Conservation (phyloP, 1,139 yeast genomes). For the Candida sanyaensis region DNA sequence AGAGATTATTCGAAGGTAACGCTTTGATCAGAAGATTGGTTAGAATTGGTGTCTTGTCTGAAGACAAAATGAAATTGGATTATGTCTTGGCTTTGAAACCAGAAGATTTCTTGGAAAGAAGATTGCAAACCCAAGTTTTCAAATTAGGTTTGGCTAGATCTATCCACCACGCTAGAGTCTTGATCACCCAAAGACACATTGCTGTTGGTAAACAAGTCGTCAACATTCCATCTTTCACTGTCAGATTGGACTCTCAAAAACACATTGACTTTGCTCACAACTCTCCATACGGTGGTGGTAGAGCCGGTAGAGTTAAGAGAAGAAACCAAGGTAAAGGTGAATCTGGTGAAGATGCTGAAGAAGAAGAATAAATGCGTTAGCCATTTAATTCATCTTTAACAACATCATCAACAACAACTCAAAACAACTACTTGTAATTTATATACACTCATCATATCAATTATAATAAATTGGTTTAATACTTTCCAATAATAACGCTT, state of each 20-base stretch:
- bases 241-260: conserved; percentile 99
- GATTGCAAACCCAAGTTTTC: conserved; percentile 99
- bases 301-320: conserved; percentile 99
- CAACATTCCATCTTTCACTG: conserved; percentile 98
- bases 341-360: conserved; percentile 70
- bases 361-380: conserved; percentile 31
- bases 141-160: conserved; percentile 99
- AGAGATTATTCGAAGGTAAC: conserved; percentile 99
- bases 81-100: conserved; percentile 97
- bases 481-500: conserved; percentile 5
- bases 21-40: conserved; percentile 98
- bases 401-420: too few species aligned
- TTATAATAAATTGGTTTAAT: conserved; percentile 8
- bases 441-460: conserved; percentile 1
- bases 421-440: conserved; percentile 1
- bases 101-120: conserved; percentile 99
- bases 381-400: neutral
- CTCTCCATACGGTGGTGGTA: conserved; percentile 99
- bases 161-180: conserved; percentile 99
- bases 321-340: conserved; percentile 79
- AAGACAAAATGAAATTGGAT: conserved; percentile 99
- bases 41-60: conserved; percentile 98
- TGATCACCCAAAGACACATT: conserved; percentile 98
- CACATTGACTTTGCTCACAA: conserved; percentile 99
- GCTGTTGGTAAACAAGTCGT: conserved; percentile 99